Conservation (phyloP, 2,329 filamentous ascomycete species). For the Thermothelomyces thermophilus region DNA sequence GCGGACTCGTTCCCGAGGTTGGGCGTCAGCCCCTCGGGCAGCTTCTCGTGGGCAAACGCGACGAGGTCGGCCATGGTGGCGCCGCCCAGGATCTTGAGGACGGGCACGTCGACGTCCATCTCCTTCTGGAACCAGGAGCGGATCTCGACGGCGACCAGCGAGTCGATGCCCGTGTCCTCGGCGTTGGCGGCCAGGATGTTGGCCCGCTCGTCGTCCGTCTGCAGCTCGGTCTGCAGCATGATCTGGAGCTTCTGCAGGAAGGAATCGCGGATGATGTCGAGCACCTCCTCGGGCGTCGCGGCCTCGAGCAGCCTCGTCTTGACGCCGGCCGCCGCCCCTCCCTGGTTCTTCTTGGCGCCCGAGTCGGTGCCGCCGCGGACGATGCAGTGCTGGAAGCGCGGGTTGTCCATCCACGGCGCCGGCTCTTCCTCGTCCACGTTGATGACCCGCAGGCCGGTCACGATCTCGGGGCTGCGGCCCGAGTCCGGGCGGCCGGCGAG, state of each 20-base stretch:
- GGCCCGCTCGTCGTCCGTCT: no score
- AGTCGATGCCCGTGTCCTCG: conserved; percentile 32
- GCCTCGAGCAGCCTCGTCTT: no score
- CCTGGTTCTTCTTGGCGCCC: no score
- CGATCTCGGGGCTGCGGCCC: not conserved
- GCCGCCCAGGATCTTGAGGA: conserved; percentile 29
- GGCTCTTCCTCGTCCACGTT: not conserved
- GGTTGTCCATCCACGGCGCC: not conserved
- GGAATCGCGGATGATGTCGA: no score
- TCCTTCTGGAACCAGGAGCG: conserved; percentile 33
- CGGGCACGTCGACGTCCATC: conserved; percentile 29
- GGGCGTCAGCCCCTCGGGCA: conserved; percentile 25
- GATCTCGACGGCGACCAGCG: conserved; percentile 31
- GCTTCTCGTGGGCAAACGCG: no score
- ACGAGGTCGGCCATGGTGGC: no score
- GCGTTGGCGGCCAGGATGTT: no score
- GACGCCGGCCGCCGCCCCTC: no score
- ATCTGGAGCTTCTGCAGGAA: no score
- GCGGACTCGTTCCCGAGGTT: conserved; percentile 12
- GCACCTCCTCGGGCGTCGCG: no score
- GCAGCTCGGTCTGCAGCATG: no score
- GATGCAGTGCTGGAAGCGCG: not conserved
- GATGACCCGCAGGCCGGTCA: not conserved
- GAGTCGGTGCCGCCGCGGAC: not conserved
- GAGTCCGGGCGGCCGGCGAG: conserved; percentile 4